These are phyloP conservation scores for Bryoglossum gracile DNA, from an alignment of 495 filamentous ascomycete genomes.

Conservation along the genomic window DNA sequence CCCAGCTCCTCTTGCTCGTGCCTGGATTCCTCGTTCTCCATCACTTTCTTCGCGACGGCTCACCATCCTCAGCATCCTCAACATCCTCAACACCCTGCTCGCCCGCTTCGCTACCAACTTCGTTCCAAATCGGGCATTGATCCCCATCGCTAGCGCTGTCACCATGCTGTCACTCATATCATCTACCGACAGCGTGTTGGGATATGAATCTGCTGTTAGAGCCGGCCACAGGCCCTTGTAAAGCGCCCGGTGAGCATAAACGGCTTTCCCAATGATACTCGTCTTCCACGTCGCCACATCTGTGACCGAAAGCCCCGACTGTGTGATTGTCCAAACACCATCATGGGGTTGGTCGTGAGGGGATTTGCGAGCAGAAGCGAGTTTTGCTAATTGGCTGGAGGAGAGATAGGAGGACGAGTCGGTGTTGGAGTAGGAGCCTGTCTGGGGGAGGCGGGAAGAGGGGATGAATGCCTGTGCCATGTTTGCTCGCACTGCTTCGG, in stretches of 20 bases:
- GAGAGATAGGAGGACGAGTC: neutral
- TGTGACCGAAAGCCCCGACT: neutral
- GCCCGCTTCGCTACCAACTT: too few relatives aligned
- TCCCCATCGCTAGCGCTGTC: constrained; percentile 10
- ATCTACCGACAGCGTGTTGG: constrained; percentile 20
- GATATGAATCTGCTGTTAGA: constrained; percentile 7
- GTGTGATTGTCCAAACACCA: constrained; percentile 16
- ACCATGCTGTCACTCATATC: constrained; percentile 7
- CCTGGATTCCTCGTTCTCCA: too few relatives aligned
- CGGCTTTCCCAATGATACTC: constrained; percentile 7
- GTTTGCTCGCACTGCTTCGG: neutral
- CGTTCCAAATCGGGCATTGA: constrained; percentile 11
- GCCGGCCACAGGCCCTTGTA: constrained; percentile 3
- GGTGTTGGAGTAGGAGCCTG: constrained; percentile 16
- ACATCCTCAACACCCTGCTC: too few relatives aligned
- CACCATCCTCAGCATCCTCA: too few relatives aligned
- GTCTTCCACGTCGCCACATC: neutral
- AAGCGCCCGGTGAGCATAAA: constrained; percentile 5
- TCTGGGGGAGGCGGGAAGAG: neutral
- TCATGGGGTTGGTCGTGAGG: neutral
- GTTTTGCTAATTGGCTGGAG: constrained; percentile 12
- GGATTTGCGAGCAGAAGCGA: neutral
- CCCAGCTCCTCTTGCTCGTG: too few relatives aligned
- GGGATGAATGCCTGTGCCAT: neutral
- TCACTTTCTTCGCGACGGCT: too few relatives aligned